Conservation (phyloP, 345 rosid genomes). For the Gynandropsis gynandra region DNA sequence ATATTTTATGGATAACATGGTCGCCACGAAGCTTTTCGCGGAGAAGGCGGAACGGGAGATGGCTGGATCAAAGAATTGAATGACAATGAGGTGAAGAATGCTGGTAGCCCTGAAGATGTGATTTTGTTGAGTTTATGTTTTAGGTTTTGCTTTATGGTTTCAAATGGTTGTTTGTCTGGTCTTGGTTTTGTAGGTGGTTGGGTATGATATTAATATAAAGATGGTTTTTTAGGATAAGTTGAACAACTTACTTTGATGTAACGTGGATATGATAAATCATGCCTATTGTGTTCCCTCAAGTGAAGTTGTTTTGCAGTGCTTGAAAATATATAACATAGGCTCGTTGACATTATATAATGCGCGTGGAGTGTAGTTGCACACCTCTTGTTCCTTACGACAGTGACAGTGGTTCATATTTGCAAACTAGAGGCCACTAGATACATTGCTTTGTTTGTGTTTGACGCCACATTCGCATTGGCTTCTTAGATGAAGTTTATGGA, state of each 20-base stretch:
- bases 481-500: too few species aligned
- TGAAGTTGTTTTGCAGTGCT: too few species aligned
- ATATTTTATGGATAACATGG: conserved; percentile 69
- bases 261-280: not conserved
- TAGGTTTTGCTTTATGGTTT: conserved; percentile 1
- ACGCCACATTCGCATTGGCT: too few species aligned
- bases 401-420: too few species aligned
- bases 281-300: not conserved
- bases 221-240: not conserved
- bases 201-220: not conserved
- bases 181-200: conserved; percentile 5
- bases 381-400: too few species aligned
- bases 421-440: too few species aligned
- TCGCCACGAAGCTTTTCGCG: conserved; percentile 54
- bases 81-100: conserved; percentile 14
- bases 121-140: conserved; percentile 6
- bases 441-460: too few species aligned
- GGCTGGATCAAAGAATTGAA: conserved; percentile 32
- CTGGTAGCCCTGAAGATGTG: conserved; percentile 5
- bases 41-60: conserved; percentile 49
- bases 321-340: too few species aligned
- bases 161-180: conserved; percentile 16
- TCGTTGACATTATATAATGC: too few species aligned
- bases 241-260: not conserved
- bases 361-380: too few species aligned